Evolutionary conservation across 1,139 yeast species (phyloP).

Genomic region (Debaryomyces psychrophilus): DNA sequence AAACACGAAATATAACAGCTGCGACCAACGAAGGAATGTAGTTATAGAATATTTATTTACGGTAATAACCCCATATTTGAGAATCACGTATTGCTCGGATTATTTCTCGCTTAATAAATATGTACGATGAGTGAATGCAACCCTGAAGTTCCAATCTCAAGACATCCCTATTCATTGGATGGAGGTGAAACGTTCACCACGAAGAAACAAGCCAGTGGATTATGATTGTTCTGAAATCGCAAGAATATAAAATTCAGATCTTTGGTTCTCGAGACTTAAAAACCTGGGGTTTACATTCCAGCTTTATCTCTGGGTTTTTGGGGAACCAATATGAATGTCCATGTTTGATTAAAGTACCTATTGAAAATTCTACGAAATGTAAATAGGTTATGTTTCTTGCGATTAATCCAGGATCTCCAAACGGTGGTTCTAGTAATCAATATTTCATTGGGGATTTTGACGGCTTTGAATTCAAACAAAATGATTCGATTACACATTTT

Average conservation of each 20-base stretch:
- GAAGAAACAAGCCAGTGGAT: conserved; percentile 34
- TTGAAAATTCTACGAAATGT: conserved; percentile 19
- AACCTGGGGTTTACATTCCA: conserved; percentile 31
- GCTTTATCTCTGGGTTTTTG: conserved; percentile 31
- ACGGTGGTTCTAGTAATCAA: conserved; percentile 38
- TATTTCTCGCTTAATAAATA: background rate
- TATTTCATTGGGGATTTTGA: conserved; percentile 43
- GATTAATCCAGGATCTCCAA: conserved; percentile 40
- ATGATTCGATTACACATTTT: conserved; percentile 25
- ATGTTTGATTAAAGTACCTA: conserved; percentile 29
- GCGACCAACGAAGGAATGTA: conserved; percentile 10
- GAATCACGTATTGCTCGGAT: background rate
- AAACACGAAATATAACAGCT: conserved; percentile 7
- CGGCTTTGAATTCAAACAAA: conserved; percentile 33
- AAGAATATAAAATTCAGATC: conserved; percentile 31
- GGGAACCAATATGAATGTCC: conserved; percentile 46
- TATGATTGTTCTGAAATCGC: conserved; percentile 35
- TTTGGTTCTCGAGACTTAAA: conserved; percentile 31
- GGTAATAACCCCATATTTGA: background rate
- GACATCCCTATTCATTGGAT: conserved; percentile 34
- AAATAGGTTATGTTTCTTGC: conserved; percentile 38
- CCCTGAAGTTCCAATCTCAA: conserved; percentile 28
- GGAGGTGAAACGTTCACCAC: conserved; percentile 36
- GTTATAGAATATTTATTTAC: conserved; percentile 3
- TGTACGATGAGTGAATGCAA: too few species aligned